phyloP scores from a whole-genome alignment of 495 filamentous ascomycete genomes.

The Penicillium paxilli region DNA sequence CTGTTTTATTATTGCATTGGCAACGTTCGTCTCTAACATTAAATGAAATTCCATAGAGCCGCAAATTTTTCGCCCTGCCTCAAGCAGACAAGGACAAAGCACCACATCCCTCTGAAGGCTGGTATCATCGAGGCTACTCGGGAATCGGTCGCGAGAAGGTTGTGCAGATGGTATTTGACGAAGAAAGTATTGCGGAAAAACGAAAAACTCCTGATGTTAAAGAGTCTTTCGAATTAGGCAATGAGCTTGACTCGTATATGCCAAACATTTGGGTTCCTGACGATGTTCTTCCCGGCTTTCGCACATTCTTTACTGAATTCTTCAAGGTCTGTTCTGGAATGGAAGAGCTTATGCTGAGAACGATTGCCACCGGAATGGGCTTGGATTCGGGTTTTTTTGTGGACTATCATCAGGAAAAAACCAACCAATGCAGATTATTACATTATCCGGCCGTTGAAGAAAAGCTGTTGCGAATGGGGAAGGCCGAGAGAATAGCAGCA shows the following conservation, averaged over 20 bases:
- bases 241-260: slow-evolving; percentile 42
- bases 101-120: slow-evolving; percentile 1
- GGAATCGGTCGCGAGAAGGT: slow-evolving; percentile 8
- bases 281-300: slow-evolving; percentile 54
- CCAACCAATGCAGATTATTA: slow-evolving; percentile 36
- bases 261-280: slow-evolving; percentile 60
- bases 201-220: slow-evolving; percentile 9
- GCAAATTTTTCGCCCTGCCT: slow-evolving; percentile 27
- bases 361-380: slow-evolving; percentile 34
- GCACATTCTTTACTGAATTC: slow-evolving; percentile 48
- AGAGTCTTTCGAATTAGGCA: slow-evolving; percentile 61
- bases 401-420: slow-evolving; percentile 35
- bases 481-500: slow-evolving; percentile 10
- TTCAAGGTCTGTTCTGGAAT: slow-evolving; percentile 12
- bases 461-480: neutral
- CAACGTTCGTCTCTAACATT: neutral
- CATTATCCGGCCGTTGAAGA: slow-evolving; percentile 23
- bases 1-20: neutral
- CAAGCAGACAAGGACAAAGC: slow-evolving; percentile 32
- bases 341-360: slow-evolving; percentile 10
- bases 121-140: slow-evolving; percentile 8
- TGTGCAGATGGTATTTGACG: slow-evolving; percentile 3
- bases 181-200: slow-evolving; percentile 3
- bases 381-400: slow-evolving; percentile 41
- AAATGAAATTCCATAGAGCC: neutral